These are phyloP conservation scores for Chytriomyces sp. DNA, from an alignment of 192 early-diverging fungal species.

Conservation along the genomic window DNA sequence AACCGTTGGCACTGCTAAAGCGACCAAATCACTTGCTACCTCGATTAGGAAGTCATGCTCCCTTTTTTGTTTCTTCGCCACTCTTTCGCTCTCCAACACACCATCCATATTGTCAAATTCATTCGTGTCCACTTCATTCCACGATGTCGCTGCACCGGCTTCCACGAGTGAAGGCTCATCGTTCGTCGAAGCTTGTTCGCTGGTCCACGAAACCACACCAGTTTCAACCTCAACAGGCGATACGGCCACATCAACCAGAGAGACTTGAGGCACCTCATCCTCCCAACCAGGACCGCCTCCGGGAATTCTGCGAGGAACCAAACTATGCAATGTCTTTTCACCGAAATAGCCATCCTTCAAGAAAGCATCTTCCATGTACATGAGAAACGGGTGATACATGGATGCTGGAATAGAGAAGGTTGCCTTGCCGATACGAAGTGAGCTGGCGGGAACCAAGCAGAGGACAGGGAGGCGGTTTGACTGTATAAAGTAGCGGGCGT, in stretches of 20 bases:
- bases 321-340: constrained; percentile 13
- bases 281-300: constrained; percentile 21
- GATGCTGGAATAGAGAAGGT: constrained; percentile 13
- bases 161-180: background rate
- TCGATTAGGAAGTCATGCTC: background rate
- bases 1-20: too few species aligned
- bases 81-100: background rate
- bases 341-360: constrained; percentile 19
- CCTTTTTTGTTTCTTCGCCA: background rate
- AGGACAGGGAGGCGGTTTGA: constrained; percentile 10
- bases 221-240: background rate
- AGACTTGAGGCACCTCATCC: background rate
- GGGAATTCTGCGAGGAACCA: constrained; percentile 1
- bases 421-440: constrained; percentile 20
- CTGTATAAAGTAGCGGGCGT: constrained; percentile 22
- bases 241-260: background rate
- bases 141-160: too few species aligned
- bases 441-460: constrained; percentile 3
- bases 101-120: too few species aligned
- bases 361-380: constrained; percentile 19
- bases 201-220: too few species aligned
- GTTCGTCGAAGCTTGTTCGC: background rate
- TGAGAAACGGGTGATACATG: constrained; percentile 3
- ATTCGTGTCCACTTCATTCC: too few species aligned
- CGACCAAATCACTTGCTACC: too few species aligned